Evolutionary conservation across 2,329 filamentous ascomycete species (phyloP).

Genomic region (Colletotrichum noveboracense): DNA sequence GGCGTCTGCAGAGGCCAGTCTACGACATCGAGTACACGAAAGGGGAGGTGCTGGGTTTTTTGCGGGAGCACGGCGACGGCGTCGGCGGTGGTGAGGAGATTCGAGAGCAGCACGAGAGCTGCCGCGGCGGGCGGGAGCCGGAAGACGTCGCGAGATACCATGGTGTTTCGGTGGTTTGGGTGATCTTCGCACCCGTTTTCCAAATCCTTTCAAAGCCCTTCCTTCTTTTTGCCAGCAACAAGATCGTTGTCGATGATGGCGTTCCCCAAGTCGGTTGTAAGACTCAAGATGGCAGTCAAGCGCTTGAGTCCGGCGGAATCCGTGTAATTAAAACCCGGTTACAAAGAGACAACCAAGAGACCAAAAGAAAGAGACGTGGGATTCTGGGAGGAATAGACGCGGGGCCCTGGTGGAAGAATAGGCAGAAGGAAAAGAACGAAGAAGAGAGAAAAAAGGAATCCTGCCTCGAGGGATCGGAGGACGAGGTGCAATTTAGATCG

Average conservation of each 20-base stretch:
- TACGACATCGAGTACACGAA: constrained; percentile 39
- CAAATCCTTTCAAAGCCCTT: not conserved
- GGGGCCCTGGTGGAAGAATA: not conserved
- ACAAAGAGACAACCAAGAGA: not conserved
- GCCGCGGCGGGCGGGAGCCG: constrained; percentile 39
- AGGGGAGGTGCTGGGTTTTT: constrained; percentile 41
- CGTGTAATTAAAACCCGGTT: not conserved
- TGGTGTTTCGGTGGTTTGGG: constrained; percentile 8
- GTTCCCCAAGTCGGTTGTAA: not conserved
- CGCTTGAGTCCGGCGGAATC: not conserved
- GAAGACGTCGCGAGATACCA: constrained; percentile 34
- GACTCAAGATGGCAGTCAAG: not conserved
- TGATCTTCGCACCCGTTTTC: not conserved
- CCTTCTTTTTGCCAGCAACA: not conserved
- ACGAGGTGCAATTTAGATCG: constrained; percentile 20
- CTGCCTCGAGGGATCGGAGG: not conserved
- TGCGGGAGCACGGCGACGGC: constrained; percentile 47
- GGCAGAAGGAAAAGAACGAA: not conserved
- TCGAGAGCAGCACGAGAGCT: constrained; percentile 37
- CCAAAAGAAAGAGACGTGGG: not conserved
- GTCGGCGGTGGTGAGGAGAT: constrained; percentile 34
- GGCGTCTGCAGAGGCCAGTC: constrained; percentile 49
- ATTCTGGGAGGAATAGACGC: not conserved
- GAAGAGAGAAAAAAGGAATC: not conserved
- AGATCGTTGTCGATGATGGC: not conserved